Evolutionary conservation across 2,329 filamentous ascomycete genomes (phyloP).

Genomic region (Chaetomiaceae sp.): DNA sequence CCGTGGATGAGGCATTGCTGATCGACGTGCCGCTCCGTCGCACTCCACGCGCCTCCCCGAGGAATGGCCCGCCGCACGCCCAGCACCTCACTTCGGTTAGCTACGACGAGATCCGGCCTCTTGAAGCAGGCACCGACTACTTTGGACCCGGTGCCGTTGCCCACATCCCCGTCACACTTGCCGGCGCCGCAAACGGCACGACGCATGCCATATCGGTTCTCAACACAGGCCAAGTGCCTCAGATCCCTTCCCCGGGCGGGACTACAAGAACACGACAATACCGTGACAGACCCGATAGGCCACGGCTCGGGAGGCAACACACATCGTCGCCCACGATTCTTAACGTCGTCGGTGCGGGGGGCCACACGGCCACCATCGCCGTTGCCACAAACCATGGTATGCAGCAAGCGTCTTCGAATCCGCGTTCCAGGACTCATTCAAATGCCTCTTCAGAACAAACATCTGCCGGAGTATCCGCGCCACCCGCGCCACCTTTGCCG

Average conservation of each 20-base stretch:
- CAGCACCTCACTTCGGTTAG: conserved; percentile 44
- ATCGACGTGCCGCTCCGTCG: conserved; percentile 78
- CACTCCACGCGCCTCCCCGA: conserved; percentile 77
- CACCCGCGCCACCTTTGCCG: conserved; percentile 48
- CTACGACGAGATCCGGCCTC: conserved; percentile 61
- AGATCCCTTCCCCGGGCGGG: conserved; percentile 74
- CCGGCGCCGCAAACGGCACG: conserved; percentile 32
- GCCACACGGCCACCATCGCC: conserved; percentile 19
- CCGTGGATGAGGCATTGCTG: conserved; percentile 80
- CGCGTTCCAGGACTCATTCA: conserved; percentile 55
- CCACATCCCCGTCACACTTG: conserved; percentile 39
- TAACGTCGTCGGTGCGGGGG: conserved; percentile 49
- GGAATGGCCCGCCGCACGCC: conserved; percentile 44
- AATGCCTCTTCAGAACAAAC: conserved; percentile 51
- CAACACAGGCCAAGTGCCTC: conserved; percentile 72
- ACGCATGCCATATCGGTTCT: conserved; percentile 65
- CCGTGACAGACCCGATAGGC: conserved; percentile 54
- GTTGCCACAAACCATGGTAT: conserved; percentile 32
- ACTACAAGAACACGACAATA: conserved; percentile 48
- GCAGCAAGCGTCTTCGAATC: conserved; percentile 38
- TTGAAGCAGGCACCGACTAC: conserved; percentile 72
- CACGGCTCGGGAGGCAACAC: conserved; percentile 63
- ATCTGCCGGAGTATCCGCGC: conserved; percentile 30
- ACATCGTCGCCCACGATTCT: conserved; percentile 77
- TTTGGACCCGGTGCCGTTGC: conserved; percentile 62